Evolutionary conservation across 1,284 basidiomycete species (phyloP), one percentile per base, ranked within the genome.

Genomic region (Golubevia pallescens): DNA sequence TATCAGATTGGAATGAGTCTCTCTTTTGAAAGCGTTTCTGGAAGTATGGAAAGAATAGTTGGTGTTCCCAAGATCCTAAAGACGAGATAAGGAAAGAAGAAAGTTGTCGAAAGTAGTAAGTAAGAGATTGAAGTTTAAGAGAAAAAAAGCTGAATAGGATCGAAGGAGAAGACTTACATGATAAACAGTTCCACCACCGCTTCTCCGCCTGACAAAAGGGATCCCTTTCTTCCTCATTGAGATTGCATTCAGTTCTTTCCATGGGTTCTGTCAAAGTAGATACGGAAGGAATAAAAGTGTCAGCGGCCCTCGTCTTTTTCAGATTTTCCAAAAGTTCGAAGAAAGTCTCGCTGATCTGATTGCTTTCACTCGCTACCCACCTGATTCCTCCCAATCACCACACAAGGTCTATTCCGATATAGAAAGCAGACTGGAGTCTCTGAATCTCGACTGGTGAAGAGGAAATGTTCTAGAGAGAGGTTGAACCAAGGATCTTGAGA

Each of bases 161-260:
- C 19, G 23, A 14, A 1, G 52, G 16, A 10, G 52, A 19, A 34
- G 52, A 88, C 92, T 60, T 86, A 95, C 95, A 87, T 98, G 95
- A 84, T 94, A 99, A 2, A 99, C 97, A 0, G 97, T 93, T 5
- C 97, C 97, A n/a, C 97, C 97, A 10, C 97, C 97, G 73, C 93
- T 95, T 65, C 93, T 89, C 68, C 97, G 88, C 56, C 96, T 89
- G 48, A 99, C 90, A 76, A 95, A 92, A 0, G 93, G 93, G 8
- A 96, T 89, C 1, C 87, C 87, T n/a, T 87, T 85, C 6, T 86
- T 75, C 8, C 85, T 77, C 32, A 93, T 88, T 6, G 89, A 87
- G 1, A 83, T 77, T 57, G 93, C 87, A 77, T 97, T 95, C 67
- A 95, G 91, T 86, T 99, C 97, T 84, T 93, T 95, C 96, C 96